Percentiles rank a stretch among this genome's conserved stretches.
phyloP scores from a whole-genome alignment of 208 protist genomes.

The Zelonia costaricensis region DNA sequence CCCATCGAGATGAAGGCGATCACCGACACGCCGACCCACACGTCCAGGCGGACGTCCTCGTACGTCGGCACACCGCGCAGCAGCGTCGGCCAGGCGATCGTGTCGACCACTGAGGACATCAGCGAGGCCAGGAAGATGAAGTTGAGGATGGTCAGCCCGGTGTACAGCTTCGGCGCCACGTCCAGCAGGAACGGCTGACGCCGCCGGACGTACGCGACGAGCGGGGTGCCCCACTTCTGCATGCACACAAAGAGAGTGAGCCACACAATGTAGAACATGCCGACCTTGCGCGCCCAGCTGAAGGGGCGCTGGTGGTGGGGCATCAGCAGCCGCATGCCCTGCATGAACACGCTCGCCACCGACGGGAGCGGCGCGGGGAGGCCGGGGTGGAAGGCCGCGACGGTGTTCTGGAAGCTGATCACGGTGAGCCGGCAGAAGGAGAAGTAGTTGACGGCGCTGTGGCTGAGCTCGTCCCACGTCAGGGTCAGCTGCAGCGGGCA shows the following conservation, averaged over 20 bases:
- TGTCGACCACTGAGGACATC: constrained; percentile 53
- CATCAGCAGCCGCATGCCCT: constrained; percentile 61
- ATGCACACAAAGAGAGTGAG: constrained; percentile 14
- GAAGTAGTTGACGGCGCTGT: constrained; percentile 63
- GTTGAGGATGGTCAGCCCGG: constrained; percentile 36
- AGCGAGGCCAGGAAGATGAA: constrained; percentile 47
- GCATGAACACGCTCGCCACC: constrained; percentile 39
- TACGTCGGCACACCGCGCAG: constrained; percentile 56
- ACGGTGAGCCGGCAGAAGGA: constrained; percentile 47
- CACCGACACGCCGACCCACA: constrained; percentile 33
- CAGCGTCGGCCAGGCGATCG: constrained; percentile 65
- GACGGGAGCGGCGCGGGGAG: constrained; percentile 55
- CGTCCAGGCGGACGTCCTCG: constrained; percentile 21
- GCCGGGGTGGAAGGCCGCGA: constrained; percentile 61
- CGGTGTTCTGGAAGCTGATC: constrained; percentile 40
- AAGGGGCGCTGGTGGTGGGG: constrained; percentile 45
- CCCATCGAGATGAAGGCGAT: constrained; percentile 32
- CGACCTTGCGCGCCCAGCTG: constrained; percentile 18
- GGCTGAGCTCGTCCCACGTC: constrained; percentile 66
- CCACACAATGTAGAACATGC: constrained; percentile 34
- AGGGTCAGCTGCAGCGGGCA: constrained; percentile 59
- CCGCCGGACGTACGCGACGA: constrained; percentile 13
- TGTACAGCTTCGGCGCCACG: constrained; percentile 34
- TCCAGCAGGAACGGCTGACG: constrained; percentile 29
- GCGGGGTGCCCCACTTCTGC: not conserved